A percentile compares a stretch with the other conserved stretches of the same genome.
phyloP scores from a whole-genome alignment of 225 moss, liverwort and hornwort genomes.

The Lunularia cruciata region DNA sequence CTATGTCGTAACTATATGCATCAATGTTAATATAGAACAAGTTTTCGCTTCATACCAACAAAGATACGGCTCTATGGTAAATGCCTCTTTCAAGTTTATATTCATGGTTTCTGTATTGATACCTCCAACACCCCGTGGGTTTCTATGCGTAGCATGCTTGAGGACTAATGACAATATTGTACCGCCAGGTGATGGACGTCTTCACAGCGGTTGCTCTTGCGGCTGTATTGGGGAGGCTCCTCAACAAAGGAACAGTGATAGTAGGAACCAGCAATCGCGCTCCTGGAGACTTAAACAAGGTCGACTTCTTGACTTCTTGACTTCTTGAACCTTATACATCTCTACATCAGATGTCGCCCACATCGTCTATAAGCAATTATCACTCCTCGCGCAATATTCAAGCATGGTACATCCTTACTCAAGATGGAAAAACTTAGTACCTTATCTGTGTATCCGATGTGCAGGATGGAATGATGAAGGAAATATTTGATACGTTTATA shows the following conservation, averaged over 20 bases:
- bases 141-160: too few relatives aligned
- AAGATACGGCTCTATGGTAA: too few relatives aligned
- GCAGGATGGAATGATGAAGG: constrained; percentile 88
- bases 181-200: constrained; percentile 80
- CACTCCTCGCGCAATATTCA: too few relatives aligned
- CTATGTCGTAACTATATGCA: too few relatives aligned
- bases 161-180: background rate
- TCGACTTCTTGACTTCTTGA: constrained; percentile 12
- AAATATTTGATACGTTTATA: constrained; percentile 71
- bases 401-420: background rate
- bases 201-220: constrained; percentile 90
- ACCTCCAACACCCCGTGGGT: too few relatives aligned
- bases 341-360: background rate
- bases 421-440: background rate
- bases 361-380: too few relatives aligned
- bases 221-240: constrained; percentile 71
- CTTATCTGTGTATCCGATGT: too few relatives aligned
- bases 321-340: background rate
- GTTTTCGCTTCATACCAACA: too few relatives aligned
- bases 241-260: constrained; percentile 75
- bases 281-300: constrained; percentile 82
- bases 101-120: too few relatives aligned
- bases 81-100: too few relatives aligned
- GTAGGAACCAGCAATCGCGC: constrained; percentile 95
- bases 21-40: too few relatives aligned